Evolutionary conservation across 2,329 filamentous ascomycete genomes (phyloP).

Genomic region (Colletotrichum lentis): DNA sequence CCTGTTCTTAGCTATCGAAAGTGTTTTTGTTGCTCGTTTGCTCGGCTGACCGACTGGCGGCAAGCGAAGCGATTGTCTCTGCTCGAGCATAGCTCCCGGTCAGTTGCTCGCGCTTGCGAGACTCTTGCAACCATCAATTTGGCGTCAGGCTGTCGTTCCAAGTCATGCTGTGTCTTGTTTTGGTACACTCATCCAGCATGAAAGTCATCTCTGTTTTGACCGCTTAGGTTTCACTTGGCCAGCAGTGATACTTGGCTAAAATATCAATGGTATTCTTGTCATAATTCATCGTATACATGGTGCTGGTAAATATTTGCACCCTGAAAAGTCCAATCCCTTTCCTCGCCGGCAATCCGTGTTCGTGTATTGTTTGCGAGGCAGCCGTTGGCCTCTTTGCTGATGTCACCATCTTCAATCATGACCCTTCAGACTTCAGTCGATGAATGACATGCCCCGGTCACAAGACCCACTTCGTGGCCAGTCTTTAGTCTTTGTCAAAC

Average conservation of each 20-base stretch:
- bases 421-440: neutral
- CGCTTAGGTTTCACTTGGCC: neutral
- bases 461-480: too few species aligned
- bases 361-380: neutral
- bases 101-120: neutral
- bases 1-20: neutral
- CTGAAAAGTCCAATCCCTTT: neutral
- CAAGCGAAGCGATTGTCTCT: neutral
- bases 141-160: too few species aligned
- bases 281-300: conserved; percentile 4
- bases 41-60: neutral
- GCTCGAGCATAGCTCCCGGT: too few species aligned
- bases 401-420: neutral
- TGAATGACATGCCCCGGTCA: neutral
- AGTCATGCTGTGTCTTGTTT: too few species aligned
- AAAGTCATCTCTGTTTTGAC: neutral
- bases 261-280: neutral
- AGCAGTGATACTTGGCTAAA: accelerated
- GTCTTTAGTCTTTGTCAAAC: neutral
- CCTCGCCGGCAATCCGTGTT: neutral
- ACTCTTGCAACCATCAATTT: neutral
- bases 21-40: neutral
- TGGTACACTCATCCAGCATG: neutral
- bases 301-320: neutral
- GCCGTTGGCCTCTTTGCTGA: neutral